Base-by-base conservation (phyloP, 208 protist species). In the Endotrypanum monterogeii region DNA sequence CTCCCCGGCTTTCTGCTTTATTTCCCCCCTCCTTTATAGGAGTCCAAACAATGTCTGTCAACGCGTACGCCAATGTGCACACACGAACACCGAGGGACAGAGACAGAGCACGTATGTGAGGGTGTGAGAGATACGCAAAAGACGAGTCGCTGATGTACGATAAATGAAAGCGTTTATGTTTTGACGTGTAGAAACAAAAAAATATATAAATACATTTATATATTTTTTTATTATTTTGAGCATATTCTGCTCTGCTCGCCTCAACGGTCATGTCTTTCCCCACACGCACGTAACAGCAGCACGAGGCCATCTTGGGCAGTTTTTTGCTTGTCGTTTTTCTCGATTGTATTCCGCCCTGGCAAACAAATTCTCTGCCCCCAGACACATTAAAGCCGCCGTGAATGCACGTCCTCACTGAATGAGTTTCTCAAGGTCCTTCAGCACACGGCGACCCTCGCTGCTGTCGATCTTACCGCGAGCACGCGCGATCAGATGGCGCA, bases 381-480 rank as follows among this genome's bases (percentile, higher is more conserved):
- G 52, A 8, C 14, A 16, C 57, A 28, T 18, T 6, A 20, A 14
- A n/a, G 57, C 57, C 18, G 57, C 9, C 35, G 8, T 39, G 18
- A 16, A 30, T 16, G 20, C 1, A 23, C 9, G 37, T 18, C 37
- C 23, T 72, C 85, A 94, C 76, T 91, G 83, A 63, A 96, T 87
- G 41, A 76, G 78, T 75, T 94, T 94, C 70, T 94, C 88, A 70
- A 96, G 73, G 50, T 87, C 77, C 73, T 81, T 84, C 41, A 94
- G 61, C 56, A 82, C 80, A 44, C 78, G 75, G 74, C 83, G 73
- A n/a, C 66, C 77, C 14, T 83, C 75, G 28, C n/a, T 58, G 66
- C 74, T 83, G 48, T 76, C 75, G 41, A 87, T 70, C 60, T 78
- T 70, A 16, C 72, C 50, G 16, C 80, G 80, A 41, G 78, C 78